These are phyloP conservation scores for Scheffersomyces cryptocercus DNA, from an alignment of 1,139 yeast genomes.

Conservation along the genomic window DNA sequence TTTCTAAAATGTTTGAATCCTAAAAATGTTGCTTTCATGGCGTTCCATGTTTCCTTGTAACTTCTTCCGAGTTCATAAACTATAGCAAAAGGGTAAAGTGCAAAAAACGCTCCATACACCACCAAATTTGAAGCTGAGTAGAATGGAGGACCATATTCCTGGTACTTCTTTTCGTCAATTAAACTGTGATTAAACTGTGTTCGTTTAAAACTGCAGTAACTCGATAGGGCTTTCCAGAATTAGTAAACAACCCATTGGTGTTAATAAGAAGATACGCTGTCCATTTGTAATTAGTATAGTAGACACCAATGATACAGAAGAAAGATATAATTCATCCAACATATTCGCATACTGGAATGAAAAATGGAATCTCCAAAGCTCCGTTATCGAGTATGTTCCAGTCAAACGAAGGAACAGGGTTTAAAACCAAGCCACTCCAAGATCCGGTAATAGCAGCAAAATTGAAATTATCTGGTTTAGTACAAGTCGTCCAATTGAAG, in stretches of 20 bases:
- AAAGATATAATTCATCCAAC: constrained; percentile 14
- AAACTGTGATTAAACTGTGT: constrained; percentile 10
- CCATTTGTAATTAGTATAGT: constrained; percentile 17
- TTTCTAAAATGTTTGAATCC: constrained; percentile 7
- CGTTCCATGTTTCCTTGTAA: constrained; percentile 7
- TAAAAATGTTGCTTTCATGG: constrained; percentile 4
- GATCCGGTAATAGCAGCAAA: constrained; percentile 18
- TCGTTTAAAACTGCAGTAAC: constrained; percentile 12
- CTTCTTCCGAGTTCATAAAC: constrained; percentile 11
- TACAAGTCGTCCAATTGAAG: constrained; percentile 24
- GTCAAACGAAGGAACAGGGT: constrained; percentile 20
- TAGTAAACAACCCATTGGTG: constrained; percentile 12
- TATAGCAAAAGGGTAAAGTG: constrained; percentile 16
- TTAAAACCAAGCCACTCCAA: constrained; percentile 15
- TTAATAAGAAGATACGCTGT: constrained; percentile 18
- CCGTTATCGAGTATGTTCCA: constrained; percentile 11
- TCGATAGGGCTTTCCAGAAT: constrained; percentile 14
- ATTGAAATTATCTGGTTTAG: constrained; percentile 17
- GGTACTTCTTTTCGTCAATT: constrained; percentile 16
- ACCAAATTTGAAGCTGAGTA: constrained; percentile 33
- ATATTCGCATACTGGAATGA: constrained; percentile 11
- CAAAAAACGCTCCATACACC: constrained; percentile 16
- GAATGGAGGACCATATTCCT: constrained; percentile 40
- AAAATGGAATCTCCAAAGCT: constrained; percentile 14
- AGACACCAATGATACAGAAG: constrained; percentile 14